Percentiles rank a stretch among this genome's conserved stretches.
Evolutionary conservation across 2,329 filamentous ascomycete genomes (phyloP).

Genomic region (Alternaria solani): DNA sequence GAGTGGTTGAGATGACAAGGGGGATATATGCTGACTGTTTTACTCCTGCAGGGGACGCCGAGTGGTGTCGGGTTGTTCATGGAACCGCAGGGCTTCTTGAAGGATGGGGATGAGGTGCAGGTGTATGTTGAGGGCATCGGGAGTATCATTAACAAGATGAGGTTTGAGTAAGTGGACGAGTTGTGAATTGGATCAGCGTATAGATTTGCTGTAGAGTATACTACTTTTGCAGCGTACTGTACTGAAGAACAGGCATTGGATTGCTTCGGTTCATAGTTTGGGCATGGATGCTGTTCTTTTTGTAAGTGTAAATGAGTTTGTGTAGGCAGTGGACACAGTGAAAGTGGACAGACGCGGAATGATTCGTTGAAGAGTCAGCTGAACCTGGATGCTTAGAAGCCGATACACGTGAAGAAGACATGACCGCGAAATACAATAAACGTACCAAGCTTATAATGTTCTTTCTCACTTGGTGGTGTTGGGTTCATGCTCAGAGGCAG

Average conservation of each 20-base stretch:
- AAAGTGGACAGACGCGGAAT: background rate
- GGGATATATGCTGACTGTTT: too few relatives aligned
- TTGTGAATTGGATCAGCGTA: background rate
- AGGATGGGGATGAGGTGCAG: constrained; percentile 48
- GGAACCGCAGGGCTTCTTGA: constrained; percentile 50
- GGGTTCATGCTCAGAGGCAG: background rate
- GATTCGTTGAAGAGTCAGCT: background rate
- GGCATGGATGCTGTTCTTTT: background rate
- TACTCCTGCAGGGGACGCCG: constrained; percentile 52
- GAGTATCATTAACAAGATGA: constrained; percentile 45
- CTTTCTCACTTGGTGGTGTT: background rate
- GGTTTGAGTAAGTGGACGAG: constrained; percentile 37
- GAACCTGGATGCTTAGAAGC: background rate
- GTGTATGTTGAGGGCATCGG: constrained; percentile 47
- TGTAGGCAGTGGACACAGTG: background rate
- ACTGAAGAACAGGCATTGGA: background rate
- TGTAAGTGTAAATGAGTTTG: background rate
- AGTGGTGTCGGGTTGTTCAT: constrained; percentile 50
- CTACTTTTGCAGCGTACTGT: too few relatives aligned
- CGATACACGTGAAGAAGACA: background rate
- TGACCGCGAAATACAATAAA: background rate
- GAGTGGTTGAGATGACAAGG: too few relatives aligned
- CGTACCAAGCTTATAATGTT: background rate
- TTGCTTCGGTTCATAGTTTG: background rate
- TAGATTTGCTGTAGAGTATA: background rate